Percentiles rank a stretch among this genome's conserved stretches.
Conservation (phyloP, 306 rosid species). For the Luffa acutangula region DNA sequence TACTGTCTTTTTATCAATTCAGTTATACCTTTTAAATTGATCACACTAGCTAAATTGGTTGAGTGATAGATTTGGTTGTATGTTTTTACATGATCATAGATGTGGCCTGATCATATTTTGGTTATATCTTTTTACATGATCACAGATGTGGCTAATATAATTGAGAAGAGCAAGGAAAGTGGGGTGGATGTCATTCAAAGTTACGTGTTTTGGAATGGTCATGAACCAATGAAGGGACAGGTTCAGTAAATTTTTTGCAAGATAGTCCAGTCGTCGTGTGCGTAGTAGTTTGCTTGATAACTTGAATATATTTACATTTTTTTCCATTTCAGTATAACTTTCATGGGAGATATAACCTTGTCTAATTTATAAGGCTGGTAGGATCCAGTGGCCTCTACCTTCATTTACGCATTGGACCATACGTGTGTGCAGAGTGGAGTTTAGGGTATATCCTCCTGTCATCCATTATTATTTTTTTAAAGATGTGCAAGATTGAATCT, state of each 20-base stretch:
- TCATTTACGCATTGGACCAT: slow-evolving; percentile 71
- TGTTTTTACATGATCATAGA: neutral
- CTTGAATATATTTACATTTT: neutral
- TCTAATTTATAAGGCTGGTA: slow-evolving; percentile 71
- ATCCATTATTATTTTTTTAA: no score
- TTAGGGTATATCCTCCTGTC: no score
- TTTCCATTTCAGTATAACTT: slow-evolving; percentile 57
- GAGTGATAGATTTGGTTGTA: neutral
- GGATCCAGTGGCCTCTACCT: slow-evolving; percentile 78
- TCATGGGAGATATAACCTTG: slow-evolving; percentile 66
- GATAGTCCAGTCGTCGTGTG: neutral
- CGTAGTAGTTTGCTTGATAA: neutral
- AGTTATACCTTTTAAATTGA: neutral
- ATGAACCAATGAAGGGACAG: slow-evolving; percentile 84
- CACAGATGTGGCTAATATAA: slow-evolving; percentile 88
- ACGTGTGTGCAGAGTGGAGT: no score
- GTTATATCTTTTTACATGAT: slow-evolving; percentile 7
- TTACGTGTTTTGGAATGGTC: slow-evolving; percentile 78
- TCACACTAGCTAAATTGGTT: no score
- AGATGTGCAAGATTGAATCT: no score
- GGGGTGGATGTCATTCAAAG: slow-evolving; percentile 88
- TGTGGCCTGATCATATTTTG: neutral
- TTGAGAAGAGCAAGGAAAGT: slow-evolving; percentile 86
- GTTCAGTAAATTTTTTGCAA: slow-evolving; percentile 20
- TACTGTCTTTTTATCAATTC: neutral